These are phyloP conservation scores for Haplosporangium sp. DNA, from an alignment of 371 early-diverging fungal species.

Conservation along the genomic window DNA sequence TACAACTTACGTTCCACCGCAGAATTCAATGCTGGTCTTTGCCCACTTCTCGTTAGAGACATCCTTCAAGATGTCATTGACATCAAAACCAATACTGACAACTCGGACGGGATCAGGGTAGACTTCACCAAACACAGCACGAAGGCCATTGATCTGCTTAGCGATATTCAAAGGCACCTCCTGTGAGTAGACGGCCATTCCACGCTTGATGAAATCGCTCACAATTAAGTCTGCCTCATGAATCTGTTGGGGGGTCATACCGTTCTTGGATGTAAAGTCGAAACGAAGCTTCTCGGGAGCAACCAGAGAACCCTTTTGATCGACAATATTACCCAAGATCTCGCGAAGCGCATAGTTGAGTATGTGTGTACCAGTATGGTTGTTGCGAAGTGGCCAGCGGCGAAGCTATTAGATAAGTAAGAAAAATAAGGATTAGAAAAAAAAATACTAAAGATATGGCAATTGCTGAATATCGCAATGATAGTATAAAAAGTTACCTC, in stretches of 20 bases:
- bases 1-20: conserved; percentile 93
- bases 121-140: conserved; percentile 97
- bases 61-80: conserved; percentile 90
- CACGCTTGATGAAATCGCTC: conserved; percentile 83
- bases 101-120: conserved; percentile 98
- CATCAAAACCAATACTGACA: conserved; percentile 90
- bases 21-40: conserved; percentile 94
- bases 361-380: conserved; percentile 99
- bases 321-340: conserved; percentile 80
- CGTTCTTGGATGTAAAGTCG: conserved; percentile 91
- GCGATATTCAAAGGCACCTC: conserved; percentile 89
- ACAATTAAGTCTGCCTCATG: conserved; percentile 86
- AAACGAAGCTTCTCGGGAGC: conserved; percentile 98
- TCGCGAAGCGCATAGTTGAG: conserved; percentile 96
- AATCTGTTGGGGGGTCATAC: conserved; percentile 87
- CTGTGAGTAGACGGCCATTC: conserved; percentile 82
- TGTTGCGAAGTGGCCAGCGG: conserved; percentile 92
- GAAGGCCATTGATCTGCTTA: conserved; percentile 88
- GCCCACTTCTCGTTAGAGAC: conserved; percentile 86
- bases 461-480: neutral
- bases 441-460: conserved; percentile 3
- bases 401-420: conserved; percentile 63
- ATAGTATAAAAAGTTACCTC: conserved; percentile 59
- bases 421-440: neutral
- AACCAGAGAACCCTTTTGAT: conserved; percentile 99